A percentile compares a stretch with the other conserved stretches of the same genome.
These are phyloP conservation scores for Ceratobasidium sp. DNA, from an alignment of 1,284 basidiomycete genomes.

Conservation along the genomic window DNA sequence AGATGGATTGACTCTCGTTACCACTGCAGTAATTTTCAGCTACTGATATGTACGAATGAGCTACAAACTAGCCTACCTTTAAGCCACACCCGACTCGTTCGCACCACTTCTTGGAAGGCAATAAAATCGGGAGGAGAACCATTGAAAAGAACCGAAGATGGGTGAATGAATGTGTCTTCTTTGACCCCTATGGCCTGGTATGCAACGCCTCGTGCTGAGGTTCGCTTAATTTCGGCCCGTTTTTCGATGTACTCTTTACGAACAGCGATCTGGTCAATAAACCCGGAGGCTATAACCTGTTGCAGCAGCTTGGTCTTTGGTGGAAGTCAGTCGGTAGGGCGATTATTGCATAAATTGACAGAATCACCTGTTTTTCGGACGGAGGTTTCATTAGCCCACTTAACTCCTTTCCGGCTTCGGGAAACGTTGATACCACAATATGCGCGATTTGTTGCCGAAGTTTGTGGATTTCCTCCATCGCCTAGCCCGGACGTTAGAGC, in stretches of 20 bases:
- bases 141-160: constrained; percentile 84
- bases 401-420: constrained; percentile 72
- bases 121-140: constrained; percentile 87
- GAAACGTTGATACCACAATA: constrained; percentile 82
- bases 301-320: constrained; percentile 88
- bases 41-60: constrained; percentile 39
- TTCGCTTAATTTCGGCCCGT: constrained; percentile 76
- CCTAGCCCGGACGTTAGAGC: constrained; percentile 63
- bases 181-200: constrained; percentile 87
- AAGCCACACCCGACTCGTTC: constrained; percentile 81
- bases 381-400: constrained; percentile 78
- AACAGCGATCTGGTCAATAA: constrained; percentile 96
- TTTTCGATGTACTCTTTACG: constrained; percentile 86
- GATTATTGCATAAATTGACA: constrained; percentile 44
- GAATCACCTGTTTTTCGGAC: constrained; percentile 75
- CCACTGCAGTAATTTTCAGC: constrained; percentile 62
- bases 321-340: constrained; percentile 50
- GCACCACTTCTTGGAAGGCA: constrained; percentile 86
- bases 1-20: constrained; percentile 88
- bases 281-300: constrained; percentile 90
- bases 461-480: constrained; percentile 99
- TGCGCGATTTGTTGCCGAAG: constrained; percentile 90
- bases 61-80: constrained; percentile 70
- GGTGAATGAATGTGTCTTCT: constrained; percentile 95
- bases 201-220: constrained; percentile 83